A percentile compares a stretch with the other conserved stretches of the same genome.
Evolutionary conservation across 495 filamentous ascomycete species (phyloP).

Genomic region (Aspergillus hancockii): DNA sequence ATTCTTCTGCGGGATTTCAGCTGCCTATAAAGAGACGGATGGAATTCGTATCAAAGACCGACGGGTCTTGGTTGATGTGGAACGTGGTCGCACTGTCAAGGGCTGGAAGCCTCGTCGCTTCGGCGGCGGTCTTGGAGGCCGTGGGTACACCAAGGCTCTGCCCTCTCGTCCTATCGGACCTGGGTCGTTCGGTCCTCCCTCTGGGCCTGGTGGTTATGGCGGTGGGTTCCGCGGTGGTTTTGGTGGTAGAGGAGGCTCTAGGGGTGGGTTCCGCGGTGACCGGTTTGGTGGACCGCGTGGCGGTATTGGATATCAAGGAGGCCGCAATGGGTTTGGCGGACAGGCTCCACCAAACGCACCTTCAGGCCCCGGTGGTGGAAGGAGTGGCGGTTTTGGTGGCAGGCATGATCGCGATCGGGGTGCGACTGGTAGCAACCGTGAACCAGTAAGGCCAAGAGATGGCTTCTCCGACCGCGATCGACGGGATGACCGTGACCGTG

Average conservation of each 20-base stretch:
- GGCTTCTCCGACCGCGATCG: slow-evolving; percentile 54
- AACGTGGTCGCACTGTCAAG: slow-evolving; percentile 91
- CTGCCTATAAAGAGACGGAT: slow-evolving; percentile 85
- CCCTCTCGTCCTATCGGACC: slow-evolving; percentile 68
- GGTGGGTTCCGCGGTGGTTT: slow-evolving; percentile 67
- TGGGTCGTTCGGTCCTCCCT: slow-evolving; percentile 57
- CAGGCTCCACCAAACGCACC: slow-evolving; percentile 76
- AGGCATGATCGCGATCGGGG: slow-evolving; percentile 53
- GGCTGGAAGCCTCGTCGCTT: slow-evolving; percentile 92
- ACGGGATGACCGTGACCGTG: slow-evolving; percentile 55
- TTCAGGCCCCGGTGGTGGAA: slow-evolving; percentile 71
- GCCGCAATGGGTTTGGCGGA: slow-evolving; percentile 59
- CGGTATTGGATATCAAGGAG: slow-evolving; percentile 62
- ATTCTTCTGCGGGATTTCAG: slow-evolving; percentile 41
- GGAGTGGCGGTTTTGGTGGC: slow-evolving; percentile 54
- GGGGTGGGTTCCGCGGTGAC: slow-evolving; percentile 65
- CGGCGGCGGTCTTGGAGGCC: slow-evolving; percentile 88
- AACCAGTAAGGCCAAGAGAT: slow-evolving; percentile 53
- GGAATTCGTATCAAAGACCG: slow-evolving; percentile 90
- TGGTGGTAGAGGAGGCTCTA: slow-evolving; percentile 49
- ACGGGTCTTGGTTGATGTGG: slow-evolving; percentile 90
- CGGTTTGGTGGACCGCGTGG: slow-evolving; percentile 54
- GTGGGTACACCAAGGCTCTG: slow-evolving; percentile 85
- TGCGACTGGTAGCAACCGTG: slow-evolving; percentile 54
- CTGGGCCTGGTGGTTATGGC: slow-evolving; percentile 67